Evolutionary conservation across 1,284 basidiomycete genomes (phyloP).

Genomic region (Microbotryomycetes sp.): DNA sequence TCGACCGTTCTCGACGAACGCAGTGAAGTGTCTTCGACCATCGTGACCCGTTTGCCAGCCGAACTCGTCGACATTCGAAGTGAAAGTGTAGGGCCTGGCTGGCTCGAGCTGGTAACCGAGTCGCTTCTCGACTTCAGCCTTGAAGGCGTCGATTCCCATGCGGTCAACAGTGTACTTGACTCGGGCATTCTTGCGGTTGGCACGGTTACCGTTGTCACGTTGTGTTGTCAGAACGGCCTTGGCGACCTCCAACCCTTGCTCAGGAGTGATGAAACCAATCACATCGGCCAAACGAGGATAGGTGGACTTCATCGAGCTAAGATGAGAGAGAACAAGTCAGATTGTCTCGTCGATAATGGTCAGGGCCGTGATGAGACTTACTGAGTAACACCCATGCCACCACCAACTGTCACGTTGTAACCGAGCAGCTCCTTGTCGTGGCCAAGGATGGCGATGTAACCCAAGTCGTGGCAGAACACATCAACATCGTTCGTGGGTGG

Average conservation of each 20-base stretch:
- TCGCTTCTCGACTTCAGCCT: conserved; percentile 79
- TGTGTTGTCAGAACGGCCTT: conserved; percentile 92
- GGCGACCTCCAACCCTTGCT: conserved; percentile 78
- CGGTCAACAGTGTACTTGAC: conserved; percentile 83
- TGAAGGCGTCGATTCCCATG: conserved; percentile 80
- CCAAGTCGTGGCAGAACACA: conserved; percentile 63
- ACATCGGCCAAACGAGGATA: conserved; percentile 85
- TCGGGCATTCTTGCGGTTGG: conserved; percentile 67
- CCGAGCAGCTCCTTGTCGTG: conserved; percentile 40
- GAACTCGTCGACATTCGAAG: conserved; percentile 86
- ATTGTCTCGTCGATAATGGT: neutral
- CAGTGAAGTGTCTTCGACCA: conserved; percentile 79
- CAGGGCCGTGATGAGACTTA: conserved; percentile 8
- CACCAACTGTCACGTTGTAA: conserved; percentile 52
- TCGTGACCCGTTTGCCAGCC: conserved; percentile 87
- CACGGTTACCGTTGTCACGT: conserved; percentile 91
- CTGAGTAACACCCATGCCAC: conserved; percentile 99
- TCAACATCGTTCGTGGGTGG: conserved; percentile 97
- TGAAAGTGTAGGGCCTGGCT: conserved; percentile 71
- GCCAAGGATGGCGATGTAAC: conserved; percentile 80
- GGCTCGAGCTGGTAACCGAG: conserved; percentile 74
- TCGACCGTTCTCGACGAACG: conserved; percentile 96
- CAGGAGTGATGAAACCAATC: conserved; percentile 85
- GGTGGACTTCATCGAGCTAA: conserved; percentile 86
- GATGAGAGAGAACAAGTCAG: neutral